These are phyloP conservation scores for Entomortierella beljakovae DNA, from an alignment of 192 early-diverging fungal genomes.

Conservation along the genomic window DNA sequence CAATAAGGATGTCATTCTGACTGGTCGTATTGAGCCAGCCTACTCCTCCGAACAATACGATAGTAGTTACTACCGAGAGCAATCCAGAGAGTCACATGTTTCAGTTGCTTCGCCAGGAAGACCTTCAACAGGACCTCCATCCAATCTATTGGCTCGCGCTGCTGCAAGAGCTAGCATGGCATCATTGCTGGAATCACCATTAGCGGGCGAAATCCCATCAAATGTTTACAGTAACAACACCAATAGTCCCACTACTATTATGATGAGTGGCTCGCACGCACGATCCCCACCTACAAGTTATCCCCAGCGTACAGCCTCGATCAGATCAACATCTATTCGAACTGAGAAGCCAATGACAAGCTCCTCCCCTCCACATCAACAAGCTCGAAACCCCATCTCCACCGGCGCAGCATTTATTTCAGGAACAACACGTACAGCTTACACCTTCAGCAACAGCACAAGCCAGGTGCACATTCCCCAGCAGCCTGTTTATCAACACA, in stretches of 20 bases:
- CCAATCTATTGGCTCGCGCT: constrained; percentile 38
- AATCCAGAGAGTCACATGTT: background rate
- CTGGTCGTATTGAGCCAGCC: constrained; percentile 14
- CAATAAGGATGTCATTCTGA: background rate
- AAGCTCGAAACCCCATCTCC: constrained; percentile 7
- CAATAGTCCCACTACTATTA: too few species aligned
- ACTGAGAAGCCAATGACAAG: constrained; percentile 8
- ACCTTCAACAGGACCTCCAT: constrained; percentile 35
- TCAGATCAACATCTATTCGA: constrained; percentile 2
- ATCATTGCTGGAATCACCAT: constrained; percentile 12
- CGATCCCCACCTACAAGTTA: constrained; percentile 2
- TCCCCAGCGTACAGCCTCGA: constrained; percentile 12
- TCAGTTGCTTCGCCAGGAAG: constrained; percentile 25
- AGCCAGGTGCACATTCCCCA: constrained; percentile 43
- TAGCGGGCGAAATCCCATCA: background rate
- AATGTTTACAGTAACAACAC: constrained; percentile 3
- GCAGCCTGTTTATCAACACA: constrained; percentile 32
- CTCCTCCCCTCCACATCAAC: constrained; percentile 24
- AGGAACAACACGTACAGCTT: constrained; percentile 37
- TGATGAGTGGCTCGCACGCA: background rate
- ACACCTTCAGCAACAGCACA: constrained; percentile 33
- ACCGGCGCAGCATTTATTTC: constrained; percentile 48
- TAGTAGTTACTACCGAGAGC: background rate
- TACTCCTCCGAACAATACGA: background rate
- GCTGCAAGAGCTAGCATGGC: constrained; percentile 39